Conservation (phyloP, 306 rosid species). For the Ziziphus jujuba region DNA sequence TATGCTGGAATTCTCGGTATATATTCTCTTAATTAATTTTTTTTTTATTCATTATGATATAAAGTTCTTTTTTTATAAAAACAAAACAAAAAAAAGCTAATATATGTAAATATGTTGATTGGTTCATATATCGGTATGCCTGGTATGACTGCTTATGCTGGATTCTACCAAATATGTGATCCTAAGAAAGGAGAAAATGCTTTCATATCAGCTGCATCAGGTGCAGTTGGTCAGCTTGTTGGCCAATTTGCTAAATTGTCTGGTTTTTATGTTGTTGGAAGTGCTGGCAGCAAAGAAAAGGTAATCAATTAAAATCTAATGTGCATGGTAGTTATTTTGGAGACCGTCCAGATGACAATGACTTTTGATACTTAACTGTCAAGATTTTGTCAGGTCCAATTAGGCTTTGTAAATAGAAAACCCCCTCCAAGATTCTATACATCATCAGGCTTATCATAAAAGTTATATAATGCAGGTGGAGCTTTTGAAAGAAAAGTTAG, state of each 20-base stretch:
- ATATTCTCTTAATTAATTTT: neutral
- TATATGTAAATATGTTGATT: neutral
- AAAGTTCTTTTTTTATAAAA: too few relatives aligned
- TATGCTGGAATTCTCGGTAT: slow-evolving; percentile 9
- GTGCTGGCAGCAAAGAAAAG: neutral
- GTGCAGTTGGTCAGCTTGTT: neutral
- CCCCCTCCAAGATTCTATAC: too few relatives aligned
- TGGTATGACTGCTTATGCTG: neutral
- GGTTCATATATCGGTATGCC: neutral
- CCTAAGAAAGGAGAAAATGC: neutral
- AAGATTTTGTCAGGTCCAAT: too few relatives aligned
- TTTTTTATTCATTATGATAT: too few relatives aligned
- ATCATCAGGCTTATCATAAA: too few relatives aligned
- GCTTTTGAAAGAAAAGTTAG: neutral
- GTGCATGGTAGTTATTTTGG: too few relatives aligned
- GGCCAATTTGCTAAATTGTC: neutral
- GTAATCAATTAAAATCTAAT: too few relatives aligned
- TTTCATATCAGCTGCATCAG: neutral
- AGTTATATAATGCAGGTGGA: neutral
- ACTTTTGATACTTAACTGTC: too few relatives aligned
- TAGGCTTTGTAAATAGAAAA: too few relatives aligned
- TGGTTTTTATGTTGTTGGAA: neutral
- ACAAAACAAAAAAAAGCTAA: too few relatives aligned
- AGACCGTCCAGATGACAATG: too few relatives aligned
- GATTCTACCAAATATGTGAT: neutral